phyloP scores from a whole-genome alignment of 768 basidiomycete genomes.

The Trametes sanguinea region DNA sequence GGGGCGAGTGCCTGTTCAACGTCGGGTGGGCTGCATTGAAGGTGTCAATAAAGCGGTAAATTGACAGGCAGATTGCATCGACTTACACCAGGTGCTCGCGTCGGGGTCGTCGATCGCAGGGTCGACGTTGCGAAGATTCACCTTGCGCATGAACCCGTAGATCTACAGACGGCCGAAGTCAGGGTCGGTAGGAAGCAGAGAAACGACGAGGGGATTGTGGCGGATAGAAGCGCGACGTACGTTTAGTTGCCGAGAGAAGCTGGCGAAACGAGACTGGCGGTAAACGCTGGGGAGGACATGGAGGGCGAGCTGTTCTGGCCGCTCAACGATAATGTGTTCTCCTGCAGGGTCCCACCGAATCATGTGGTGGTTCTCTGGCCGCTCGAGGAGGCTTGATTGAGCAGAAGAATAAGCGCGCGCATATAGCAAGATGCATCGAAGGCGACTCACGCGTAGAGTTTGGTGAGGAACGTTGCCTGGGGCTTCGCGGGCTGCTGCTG shows the following conservation, averaged over 20 bases:
- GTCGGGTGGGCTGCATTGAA: conserved; percentile 75
- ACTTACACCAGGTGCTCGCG: conserved; percentile 95
- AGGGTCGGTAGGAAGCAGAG: conserved; percentile 21
- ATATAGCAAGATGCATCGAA: conserved; percentile 5
- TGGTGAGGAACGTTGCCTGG: conserved; percentile 94
- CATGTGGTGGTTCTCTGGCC: conserved; percentile 94
- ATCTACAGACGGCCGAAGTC: conserved; percentile 56
- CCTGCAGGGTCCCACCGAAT: conserved; percentile 95
- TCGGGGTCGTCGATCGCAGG: conserved; percentile 94
- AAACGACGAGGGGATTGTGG: conserved; percentile 30
- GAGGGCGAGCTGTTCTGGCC: conserved; percentile 89
- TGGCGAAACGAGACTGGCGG: conserved; percentile 94
- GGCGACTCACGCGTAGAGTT: conserved; percentile 84
- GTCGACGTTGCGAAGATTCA: conserved; percentile 93
- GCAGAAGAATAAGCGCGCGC: conserved; percentile 25
- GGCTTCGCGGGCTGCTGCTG: conserved; percentile 62
- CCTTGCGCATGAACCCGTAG: conserved; percentile 98
- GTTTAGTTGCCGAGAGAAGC: conserved; percentile 97
- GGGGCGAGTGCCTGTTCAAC: conserved; percentile 85
- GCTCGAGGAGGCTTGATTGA: conserved; percentile 71
- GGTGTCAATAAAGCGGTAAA: conserved; percentile 1
- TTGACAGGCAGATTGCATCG: conserved; percentile 17
- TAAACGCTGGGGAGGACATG: conserved; percentile 94
- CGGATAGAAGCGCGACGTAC: conserved; percentile 51
- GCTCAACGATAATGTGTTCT: conserved; percentile 93